phyloP scores from a whole-genome alignment of 768 basidiomycete species.

The Postia placenta region DNA sequence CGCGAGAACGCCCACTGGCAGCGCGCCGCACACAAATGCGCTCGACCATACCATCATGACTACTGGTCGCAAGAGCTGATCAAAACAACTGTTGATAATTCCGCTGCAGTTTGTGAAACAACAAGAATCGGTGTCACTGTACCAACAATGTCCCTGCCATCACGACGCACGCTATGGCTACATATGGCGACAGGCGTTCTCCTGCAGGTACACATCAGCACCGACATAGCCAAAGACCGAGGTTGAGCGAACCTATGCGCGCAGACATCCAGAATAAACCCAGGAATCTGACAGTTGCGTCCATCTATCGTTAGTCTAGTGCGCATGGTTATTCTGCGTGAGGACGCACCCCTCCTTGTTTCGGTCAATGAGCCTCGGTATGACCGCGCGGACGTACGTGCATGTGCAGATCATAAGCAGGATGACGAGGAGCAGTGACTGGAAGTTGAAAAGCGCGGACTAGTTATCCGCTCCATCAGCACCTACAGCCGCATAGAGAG shows the following conservation, averaged over 20 bases:
- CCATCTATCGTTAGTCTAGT: neutral
- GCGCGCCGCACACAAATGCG: too few species aligned
- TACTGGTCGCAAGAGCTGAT: too few species aligned
- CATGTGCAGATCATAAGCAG: slow-evolving; percentile 94
- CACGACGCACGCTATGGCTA: slow-evolving; percentile 83
- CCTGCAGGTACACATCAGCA: slow-evolving; percentile 45
- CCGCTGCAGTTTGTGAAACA: too few species aligned
- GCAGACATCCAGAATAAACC: slow-evolving; percentile 96
- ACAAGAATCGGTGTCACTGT: slow-evolving; percentile 30
- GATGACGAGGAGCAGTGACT: slow-evolving; percentile 89
- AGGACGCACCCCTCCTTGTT: slow-evolving; percentile 83
- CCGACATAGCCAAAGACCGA: neutral
- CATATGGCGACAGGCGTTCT: slow-evolving; percentile 94
- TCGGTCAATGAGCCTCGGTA: slow-evolving; percentile 84
- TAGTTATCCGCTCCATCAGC: slow-evolving; percentile 22
- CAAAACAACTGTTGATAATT: too few species aligned
- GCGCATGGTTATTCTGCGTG: neutral
- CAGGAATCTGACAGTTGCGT: slow-evolving; percentile 52
- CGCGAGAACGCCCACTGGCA: too few species aligned
- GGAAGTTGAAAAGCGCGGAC: slow-evolving; percentile 98
- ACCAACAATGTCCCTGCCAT: slow-evolving; percentile 80
- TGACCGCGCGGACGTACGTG: slow-evolving; percentile 88
- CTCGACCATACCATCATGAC: too few species aligned
- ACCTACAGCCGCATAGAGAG: too few species aligned
- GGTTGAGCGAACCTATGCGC: slow-evolving; percentile 80